Base-by-base conservation (phyloP, 208 protist genomes). In the Leishmania arabica region DNA sequence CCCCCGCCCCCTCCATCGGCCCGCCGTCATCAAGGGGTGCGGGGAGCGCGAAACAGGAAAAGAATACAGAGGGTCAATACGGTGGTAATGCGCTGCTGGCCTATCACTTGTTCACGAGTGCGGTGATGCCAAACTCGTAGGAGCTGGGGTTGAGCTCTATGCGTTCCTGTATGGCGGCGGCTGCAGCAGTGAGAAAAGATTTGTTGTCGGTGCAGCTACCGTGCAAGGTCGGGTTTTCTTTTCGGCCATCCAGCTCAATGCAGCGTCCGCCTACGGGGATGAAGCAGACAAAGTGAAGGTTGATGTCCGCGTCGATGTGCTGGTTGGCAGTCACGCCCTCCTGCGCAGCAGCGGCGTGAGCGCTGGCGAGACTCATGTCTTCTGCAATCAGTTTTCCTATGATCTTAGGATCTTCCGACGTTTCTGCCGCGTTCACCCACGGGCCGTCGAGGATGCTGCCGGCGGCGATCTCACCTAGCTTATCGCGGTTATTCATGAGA, bases 271-370 rank as follows among this genome's bases (percentile, higher is more conserved):
- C 92, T 21, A 90, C 79, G 31, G 81, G 69, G 24, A 98, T 88
- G 89, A 99, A 99, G 71, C 91, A 95, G 49, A 99, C 92, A 91
- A 99, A 99, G 87, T 99, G 98, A 24, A 99, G 87, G 75, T 98
- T 83, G 62, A 97, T 95, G n/a, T 80, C 70, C 5, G 93, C 86
- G 74, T 98, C 91, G 17, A 92, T 75, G 42, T 72, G 64, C 49
- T 94, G 87, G 73, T 96, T 85, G 24, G 86, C 68, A 9, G 94
- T 97, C 34, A 89, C 88, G 42, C 95, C 96, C 54, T 95, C 81
- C 19, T 72, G 17, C 0, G 96, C 92, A 7, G 91, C 90, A 11
- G 69, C 77, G 31, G 83, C 78, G 82, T 99, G 98, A 31, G 89
- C 92, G 13, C 66, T 62, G n/a, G 70, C 81, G 27, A 98, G 68